Base-by-base conservation (phyloP, 2,329 filamentous ascomycete species). In the Clonostachys rosea region DNA sequence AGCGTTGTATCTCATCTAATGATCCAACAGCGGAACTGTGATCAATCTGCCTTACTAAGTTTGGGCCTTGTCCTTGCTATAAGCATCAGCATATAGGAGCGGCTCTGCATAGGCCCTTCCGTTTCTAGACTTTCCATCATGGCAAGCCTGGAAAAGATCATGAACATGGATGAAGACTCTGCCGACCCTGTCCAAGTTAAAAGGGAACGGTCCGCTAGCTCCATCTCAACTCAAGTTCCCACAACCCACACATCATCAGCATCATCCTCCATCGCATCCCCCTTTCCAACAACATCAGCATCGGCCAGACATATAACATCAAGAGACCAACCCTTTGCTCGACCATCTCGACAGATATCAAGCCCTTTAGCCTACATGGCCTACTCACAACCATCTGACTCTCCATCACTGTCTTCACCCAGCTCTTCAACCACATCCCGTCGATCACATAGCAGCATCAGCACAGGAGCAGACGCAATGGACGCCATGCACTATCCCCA, bases 81-180 rank as follows among this genome's bases (percentile, higher is more conserved):
- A 48, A 47, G 54, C 47, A 9, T 13, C 34, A 43, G 39, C 45
- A 33, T 16, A 35, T 43, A 37, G 41, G 30, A 44, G 45, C 20
- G 40, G 34, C 55, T 44, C 24, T 30, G 24, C 20, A 20, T 42
- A 20, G 17, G 17, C 14, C 17, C 64, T 65, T 68, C 67, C 66
- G 64, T 69, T 62, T 63, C 68, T 63, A 52, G 58, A 62, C 57
- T 55, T 17, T 58, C 62, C 61, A 63, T 62, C 65, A 79, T 81
- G 76, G 69, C 75, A 54, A 77, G 73, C 59, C 69, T 81, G 54
- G 72, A 70, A 57, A 75, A 75, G 57, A 81, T 81, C 60, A 79
- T 81, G 72, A 77, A 79, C 61, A 66, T 69, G 57, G 72, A 75
- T 56, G 74, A 78, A 55, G 74, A 75, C 56, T 66, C 70, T 52